These are phyloP conservation scores for Ascoidea asiatica DNA, from an alignment of 805 yeast species.

Conservation along the genomic window DNA sequence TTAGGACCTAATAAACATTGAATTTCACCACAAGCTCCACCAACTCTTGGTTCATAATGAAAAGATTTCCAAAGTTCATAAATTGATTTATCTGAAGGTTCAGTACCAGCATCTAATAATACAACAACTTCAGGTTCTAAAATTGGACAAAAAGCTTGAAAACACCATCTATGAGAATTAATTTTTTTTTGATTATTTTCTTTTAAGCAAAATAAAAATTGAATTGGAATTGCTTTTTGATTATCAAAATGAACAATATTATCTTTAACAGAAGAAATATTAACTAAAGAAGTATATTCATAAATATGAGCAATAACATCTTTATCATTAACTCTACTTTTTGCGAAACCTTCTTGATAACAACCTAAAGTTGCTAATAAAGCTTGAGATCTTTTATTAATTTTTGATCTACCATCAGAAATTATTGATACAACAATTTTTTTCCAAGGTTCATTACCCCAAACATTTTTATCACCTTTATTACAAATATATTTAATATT, in stretches of 20 bases:
- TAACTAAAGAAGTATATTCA: conserved; percentile 51
- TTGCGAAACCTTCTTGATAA: conserved; percentile 54
- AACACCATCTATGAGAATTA: conserved; percentile 94
- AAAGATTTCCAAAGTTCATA: conserved; percentile 87
- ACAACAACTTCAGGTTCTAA: conserved; percentile 74
- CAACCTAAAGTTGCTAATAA: conserved; percentile 52
- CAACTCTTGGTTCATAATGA: conserved; percentile 61
- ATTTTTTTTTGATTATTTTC: conserved; percentile 83
- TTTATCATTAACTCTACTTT: conserved; percentile 42
- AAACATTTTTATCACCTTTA: conserved; percentile 61
- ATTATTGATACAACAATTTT: conserved; percentile 50
- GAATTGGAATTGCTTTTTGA: conserved; percentile 89
- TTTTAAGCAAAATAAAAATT: conserved; percentile 77
- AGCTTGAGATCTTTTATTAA: conserved; percentile 49
- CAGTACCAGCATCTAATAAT: conserved; percentile 88
- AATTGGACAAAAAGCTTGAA: conserved; percentile 80
- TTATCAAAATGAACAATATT: conserved; percentile 72
- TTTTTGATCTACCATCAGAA: conserved; percentile 53
- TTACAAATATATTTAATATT: conserved; percentile 67
- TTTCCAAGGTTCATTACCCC: conserved; percentile 50
- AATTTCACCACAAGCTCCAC: conserved; percentile 98
- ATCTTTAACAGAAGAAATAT: conserved; percentile 27
- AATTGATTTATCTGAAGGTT: conserved; percentile 72
- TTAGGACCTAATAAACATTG: conserved; percentile 66
- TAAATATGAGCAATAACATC: conserved; percentile 53